Percentiles rank a stretch among this genome's conserved stretches.
Conservation (phyloP, 495 filamentous ascomycete species). For the Immersiella caudata region DNA sequence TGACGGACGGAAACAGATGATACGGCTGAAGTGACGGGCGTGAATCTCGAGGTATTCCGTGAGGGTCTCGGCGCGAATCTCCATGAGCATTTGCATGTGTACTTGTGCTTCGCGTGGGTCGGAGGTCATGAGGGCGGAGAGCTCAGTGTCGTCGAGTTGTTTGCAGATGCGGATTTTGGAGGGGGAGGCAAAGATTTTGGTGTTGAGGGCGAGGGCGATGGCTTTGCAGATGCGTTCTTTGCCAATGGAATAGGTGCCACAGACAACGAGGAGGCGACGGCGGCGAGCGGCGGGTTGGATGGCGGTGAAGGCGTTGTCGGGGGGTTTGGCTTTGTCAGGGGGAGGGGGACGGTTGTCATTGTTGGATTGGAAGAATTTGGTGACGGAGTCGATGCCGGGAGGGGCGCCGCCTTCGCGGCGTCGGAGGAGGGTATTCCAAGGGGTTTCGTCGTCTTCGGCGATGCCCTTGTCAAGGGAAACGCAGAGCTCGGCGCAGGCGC, state of each 20-base stretch:
- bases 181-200: conserved; percentile 87
- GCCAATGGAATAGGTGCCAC: conserved; percentile 96
- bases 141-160: conserved; percentile 82
- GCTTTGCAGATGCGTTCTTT: conserved; percentile 96
- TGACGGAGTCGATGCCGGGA: conserved; percentile 38
- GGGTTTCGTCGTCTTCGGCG: conserved; percentile 33
- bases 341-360: conserved; percentile 19
- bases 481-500: conserved; percentile 88
- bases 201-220: conserved; percentile 81
- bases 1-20: conserved; percentile 89
- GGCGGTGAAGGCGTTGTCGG: conserved; percentile 33
- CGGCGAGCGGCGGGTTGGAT: conserved; percentile 18
- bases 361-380: conserved; percentile 46
- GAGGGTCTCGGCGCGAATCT: conserved; percentile 85
- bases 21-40: conserved; percentile 67
- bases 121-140: conserved; percentile 72
- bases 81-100: conserved; percentile 94
- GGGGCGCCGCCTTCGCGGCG: conserved; percentile 27
- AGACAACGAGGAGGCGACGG: conserved; percentile 78
- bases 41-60: conserved; percentile 80
- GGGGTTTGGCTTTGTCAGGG: neutral
- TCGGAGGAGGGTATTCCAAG: conserved; percentile 37
- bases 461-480: conserved; percentile 53
- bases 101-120: conserved; percentile 87
- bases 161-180: conserved; percentile 81